These are phyloP conservation scores for Penicillium hesseltinei DNA, from an alignment of 2,329 filamentous ascomycete species.

Conservation along the genomic window DNA sequence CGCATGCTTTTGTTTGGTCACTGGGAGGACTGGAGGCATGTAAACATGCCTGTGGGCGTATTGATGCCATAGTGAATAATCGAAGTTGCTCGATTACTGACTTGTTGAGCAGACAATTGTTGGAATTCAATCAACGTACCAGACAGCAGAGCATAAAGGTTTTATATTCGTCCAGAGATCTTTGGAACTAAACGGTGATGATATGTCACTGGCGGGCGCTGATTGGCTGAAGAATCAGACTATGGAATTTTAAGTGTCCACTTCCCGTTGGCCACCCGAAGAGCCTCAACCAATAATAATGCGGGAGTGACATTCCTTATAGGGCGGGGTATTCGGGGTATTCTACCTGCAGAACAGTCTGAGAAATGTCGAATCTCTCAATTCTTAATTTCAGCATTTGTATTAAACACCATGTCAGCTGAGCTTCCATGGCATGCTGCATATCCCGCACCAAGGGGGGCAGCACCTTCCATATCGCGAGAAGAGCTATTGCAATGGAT, in stretches of 20 bases:
- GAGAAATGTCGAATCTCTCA: not conserved
- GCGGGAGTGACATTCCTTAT: conserved; percentile 4
- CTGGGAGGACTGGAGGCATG: not conserved
- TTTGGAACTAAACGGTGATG: not conserved
- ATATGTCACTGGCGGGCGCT: conserved; percentile 10
- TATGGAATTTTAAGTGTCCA: too few relatives aligned
- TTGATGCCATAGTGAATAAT: not conserved
- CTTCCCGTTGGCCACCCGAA: too few relatives aligned
- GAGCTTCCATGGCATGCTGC: conserved; percentile 41
- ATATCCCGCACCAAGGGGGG: conserved; percentile 39
- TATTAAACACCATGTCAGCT: not conserved
- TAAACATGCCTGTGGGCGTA: not conserved
- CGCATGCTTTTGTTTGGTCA: not conserved
- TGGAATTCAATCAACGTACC: too few relatives aligned
- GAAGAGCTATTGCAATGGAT: conserved; percentile 41
- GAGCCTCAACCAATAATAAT: conserved; percentile 3
- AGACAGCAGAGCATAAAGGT: not conserved
- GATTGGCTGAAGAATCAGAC: conserved; percentile 11
- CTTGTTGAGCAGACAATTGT: too few relatives aligned
- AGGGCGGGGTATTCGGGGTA: not conserved
- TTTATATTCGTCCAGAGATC: not conserved
- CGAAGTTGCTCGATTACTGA: too few relatives aligned
- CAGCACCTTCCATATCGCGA: conserved; percentile 29
- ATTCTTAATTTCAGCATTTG: not conserved
- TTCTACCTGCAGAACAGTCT: not conserved